Percentiles rank a stretch among this genome's conserved stretches.
Evolutionary conservation across 495 filamentous ascomycete species (phyloP).

Genomic region (Penicillium paradoxum): DNA sequence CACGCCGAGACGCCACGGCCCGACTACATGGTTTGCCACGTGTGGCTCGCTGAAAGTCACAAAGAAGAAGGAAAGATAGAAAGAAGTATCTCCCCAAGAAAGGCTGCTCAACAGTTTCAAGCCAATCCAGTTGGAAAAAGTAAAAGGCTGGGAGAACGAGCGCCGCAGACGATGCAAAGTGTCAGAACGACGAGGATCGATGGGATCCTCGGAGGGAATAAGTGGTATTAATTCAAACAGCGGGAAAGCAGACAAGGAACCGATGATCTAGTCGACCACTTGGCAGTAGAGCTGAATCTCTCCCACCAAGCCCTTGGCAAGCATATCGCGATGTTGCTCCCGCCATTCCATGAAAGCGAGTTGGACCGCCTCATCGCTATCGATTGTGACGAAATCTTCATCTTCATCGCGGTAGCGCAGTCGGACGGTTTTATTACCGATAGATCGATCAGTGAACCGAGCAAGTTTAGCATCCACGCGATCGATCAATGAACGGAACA

Average conservation of each 20-base stretch:
- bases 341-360: slow-evolving; percentile 91
- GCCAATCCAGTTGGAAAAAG: slow-evolving; percentile 31
- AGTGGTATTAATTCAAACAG: slow-evolving; percentile 4
- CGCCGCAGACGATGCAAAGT: slow-evolving; percentile 18
- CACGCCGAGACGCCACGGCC: slow-evolving; percentile 5
- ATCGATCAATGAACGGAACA: slow-evolving; percentile 85
- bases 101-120: slow-evolving; percentile 23
- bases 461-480: slow-evolving; percentile 95
- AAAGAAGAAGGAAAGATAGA: slow-evolving; percentile 15
- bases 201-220: not conserved
- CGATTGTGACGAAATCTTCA: slow-evolving; percentile 86
- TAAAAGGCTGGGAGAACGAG: slow-evolving; percentile 7
- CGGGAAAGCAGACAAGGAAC: slow-evolving; percentile 6
- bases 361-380: slow-evolving; percentile 91
- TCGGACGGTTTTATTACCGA: slow-evolving; percentile 70
- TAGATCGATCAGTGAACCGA: slow-evolving; percentile 72
- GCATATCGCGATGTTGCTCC: slow-evolving; percentile 62
- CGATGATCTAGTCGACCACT: slow-evolving; percentile 32
- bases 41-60: slow-evolving; percentile 1
- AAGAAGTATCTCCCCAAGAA: slow-evolving; percentile 16
- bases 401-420: slow-evolving; percentile 90
- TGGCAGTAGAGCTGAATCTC: slow-evolving; percentile 81
- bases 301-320: slow-evolving; percentile 61
- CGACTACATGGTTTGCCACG: slow-evolving; percentile 3
- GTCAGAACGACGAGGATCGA: not conserved